Conservation (phyloP, 768 basidiomycete species). For the Leucocoprinus birnbaumii region DNA sequence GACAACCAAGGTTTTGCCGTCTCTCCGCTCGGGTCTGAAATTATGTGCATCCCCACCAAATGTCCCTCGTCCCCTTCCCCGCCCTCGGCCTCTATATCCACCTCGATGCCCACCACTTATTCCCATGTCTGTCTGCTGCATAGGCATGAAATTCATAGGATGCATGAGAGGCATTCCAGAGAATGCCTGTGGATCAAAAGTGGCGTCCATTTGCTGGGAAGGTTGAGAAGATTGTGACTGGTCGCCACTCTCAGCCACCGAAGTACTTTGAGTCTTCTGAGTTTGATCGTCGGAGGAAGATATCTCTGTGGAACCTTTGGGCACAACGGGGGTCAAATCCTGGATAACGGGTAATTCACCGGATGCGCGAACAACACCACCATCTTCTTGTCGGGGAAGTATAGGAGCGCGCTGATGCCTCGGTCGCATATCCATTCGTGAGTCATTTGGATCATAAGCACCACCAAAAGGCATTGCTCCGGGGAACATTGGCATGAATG, state of each 20-base stretch:
- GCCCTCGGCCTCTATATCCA: conserved; percentile 42
- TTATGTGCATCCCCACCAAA: conserved; percentile 64
- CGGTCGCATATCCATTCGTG: conserved; percentile 76
- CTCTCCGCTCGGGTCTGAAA: conserved; percentile 64
- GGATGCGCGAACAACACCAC: conserved; percentile 40
- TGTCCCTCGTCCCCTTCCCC: conserved; percentile 39
- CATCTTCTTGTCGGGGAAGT: conserved; percentile 57
- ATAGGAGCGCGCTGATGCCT: conserved; percentile 52
- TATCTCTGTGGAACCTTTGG: conserved; percentile 25
- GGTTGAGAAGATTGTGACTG: conserved; percentile 8
- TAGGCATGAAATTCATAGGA: background rate
- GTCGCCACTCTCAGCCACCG: conserved; percentile 14
- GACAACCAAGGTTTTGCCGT: conserved; percentile 83
- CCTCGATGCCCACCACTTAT: conserved; percentile 20
- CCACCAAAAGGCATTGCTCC: conserved; percentile 51
- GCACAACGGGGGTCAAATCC: conserved; percentile 64
- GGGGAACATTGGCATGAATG: conserved; percentile 73
- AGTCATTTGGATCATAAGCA: conserved; percentile 74
- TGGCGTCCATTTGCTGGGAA: conserved; percentile 2
- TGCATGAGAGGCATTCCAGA: background rate
- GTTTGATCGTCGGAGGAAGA: conserved; percentile 24
- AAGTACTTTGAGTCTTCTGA: conserved; percentile 16
- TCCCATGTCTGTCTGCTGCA: conserved; percentile 28
- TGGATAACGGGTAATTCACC: conserved; percentile 84
- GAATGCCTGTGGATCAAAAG: conserved; percentile 3